phyloP scores from a whole-genome alignment of 768 basidiomycete species.

The Plicaturopsis crispa region DNA sequence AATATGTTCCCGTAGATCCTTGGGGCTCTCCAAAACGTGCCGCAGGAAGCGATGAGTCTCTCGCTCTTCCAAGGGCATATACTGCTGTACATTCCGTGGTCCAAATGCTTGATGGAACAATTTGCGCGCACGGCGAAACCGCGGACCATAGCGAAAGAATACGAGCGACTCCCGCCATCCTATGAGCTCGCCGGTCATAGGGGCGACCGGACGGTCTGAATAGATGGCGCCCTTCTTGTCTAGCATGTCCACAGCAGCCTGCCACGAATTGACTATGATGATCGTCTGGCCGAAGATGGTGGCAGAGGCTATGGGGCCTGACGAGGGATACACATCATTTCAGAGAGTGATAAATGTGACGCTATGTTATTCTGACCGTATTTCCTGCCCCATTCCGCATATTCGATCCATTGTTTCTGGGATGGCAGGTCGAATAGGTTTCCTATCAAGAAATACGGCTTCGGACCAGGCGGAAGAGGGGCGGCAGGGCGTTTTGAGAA shows the following conservation, averaged over 20 bases:
- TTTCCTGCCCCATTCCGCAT: conserved; percentile 19
- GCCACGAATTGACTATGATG: conserved; percentile 4
- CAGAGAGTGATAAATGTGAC: no score
- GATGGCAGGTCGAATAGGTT: conserved; percentile 16
- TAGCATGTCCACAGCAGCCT: conserved; percentile 8
- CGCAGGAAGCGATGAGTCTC: conserved; percentile 38
- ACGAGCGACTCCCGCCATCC: conserved; percentile 28
- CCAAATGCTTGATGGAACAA: conserved; percentile 24
- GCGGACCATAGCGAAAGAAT: conserved; percentile 28
- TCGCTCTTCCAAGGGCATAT: conserved; percentile 26
- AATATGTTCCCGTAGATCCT: conserved; percentile 27
- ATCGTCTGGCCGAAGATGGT: conserved; percentile 3
- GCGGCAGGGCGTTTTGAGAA: conserved; percentile 6
- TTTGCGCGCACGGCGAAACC: conserved; percentile 28
- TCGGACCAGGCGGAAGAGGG: conserved; percentile 21
- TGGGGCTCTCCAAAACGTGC: conserved; percentile 29
- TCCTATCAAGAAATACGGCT: conserved; percentile 22
- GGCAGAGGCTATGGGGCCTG: conserved; percentile 6
- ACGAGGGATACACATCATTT: no score
- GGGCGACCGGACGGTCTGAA: conserved; percentile 29
- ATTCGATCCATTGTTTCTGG: conserved; percentile 22
- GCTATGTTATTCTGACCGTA: no score
- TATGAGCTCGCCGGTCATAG: conserved; percentile 29
- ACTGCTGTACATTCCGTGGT: conserved; percentile 27
- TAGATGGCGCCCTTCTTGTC: conserved; percentile 27